Evolutionary conservation across 2,329 filamentous ascomycete genomes (phyloP).

Genomic region (Conoideocrella luteorostrata): DNA sequence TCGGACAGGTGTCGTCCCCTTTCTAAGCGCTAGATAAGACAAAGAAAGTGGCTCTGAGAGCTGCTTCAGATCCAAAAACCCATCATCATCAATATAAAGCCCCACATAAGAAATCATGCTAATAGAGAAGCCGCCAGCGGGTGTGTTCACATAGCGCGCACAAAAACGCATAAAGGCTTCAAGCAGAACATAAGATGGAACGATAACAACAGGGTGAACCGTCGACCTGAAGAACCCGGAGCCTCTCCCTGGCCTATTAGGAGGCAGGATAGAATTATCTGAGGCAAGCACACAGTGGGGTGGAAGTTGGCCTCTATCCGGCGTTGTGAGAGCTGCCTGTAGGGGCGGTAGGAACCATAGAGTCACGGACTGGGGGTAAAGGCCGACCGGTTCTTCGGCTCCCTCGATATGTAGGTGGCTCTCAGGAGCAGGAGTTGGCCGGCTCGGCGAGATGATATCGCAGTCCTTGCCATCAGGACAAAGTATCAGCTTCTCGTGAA

Average conservation of each 20-base stretch:
- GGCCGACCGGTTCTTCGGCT: neutral
- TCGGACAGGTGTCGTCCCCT: neutral
- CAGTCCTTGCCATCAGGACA: conserved; percentile 2
- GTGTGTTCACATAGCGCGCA: neutral
- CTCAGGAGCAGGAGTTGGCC: neutral
- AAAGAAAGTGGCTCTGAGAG: conserved; percentile 2
- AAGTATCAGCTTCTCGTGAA: neutral
- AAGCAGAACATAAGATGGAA: neutral
- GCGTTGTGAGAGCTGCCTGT: neutral
- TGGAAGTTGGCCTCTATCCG: conserved; percentile 2
- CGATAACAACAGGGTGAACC: neutral
- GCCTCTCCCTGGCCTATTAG: neutral
- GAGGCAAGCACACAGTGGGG: conserved; percentile 1
- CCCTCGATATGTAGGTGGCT: conserved; percentile 1
- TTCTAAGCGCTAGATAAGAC: conserved; percentile 1
- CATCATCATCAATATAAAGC: conserved; percentile 5
- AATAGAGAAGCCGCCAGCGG: neutral
- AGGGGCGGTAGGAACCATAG: conserved; percentile 5
- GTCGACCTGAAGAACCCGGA: neutral
- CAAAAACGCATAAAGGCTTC: conserved; percentile 3
- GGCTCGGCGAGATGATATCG: neutral
- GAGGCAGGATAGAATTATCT: neutral
- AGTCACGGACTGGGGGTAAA: neutral
- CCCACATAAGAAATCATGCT: neutral
- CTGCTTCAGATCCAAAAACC: neutral